Evolutionary conservation across 345 rosid genomes (phyloP).

Genomic region (Linum lewisii): DNA sequence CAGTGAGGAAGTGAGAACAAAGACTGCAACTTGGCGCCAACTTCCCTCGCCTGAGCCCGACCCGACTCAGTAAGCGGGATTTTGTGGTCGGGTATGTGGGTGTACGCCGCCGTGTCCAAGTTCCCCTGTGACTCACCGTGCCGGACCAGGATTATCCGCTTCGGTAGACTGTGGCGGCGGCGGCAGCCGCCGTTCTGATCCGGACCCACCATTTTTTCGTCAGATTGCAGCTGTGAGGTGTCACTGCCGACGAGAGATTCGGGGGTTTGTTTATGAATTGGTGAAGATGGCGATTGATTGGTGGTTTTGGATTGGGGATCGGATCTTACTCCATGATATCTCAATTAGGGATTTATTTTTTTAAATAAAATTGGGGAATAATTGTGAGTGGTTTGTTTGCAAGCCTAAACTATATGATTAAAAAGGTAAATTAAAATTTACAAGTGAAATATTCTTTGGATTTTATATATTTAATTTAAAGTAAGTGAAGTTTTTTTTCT

Average conservation of each 20-base stretch:
- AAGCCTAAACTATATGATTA: no score
- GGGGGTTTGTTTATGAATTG: neutral
- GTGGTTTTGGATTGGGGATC: no score
- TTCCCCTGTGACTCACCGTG: conserved; percentile 96
- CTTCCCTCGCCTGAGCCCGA: conserved; percentile 41
- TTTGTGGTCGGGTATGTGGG: conserved; percentile 80
- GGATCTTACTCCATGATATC: no score
- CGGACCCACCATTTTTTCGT: neutral
- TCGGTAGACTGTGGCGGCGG: conserved; percentile 30
- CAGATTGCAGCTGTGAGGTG: no score
- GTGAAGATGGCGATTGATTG: neutral
- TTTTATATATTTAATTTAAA: no score
- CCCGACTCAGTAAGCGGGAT: conserved; percentile 65
- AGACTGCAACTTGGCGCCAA: conserved; percentile 40
- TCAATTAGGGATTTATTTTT: no score
- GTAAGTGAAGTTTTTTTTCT: no score
- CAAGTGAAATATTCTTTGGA: no score
- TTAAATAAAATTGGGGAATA: no score
- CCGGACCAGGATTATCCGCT: conserved; percentile 81
- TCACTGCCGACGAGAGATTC: neutral
- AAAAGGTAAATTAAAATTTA: no score
- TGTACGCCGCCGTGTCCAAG: conserved; percentile 61
- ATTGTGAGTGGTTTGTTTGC: no score
- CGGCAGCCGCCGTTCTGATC: neutral
- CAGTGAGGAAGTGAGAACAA: conserved; percentile 28